These are phyloP conservation scores for Pistacia atlantica DNA, from an alignment of 345 rosid species.

Conservation along the genomic window DNA sequence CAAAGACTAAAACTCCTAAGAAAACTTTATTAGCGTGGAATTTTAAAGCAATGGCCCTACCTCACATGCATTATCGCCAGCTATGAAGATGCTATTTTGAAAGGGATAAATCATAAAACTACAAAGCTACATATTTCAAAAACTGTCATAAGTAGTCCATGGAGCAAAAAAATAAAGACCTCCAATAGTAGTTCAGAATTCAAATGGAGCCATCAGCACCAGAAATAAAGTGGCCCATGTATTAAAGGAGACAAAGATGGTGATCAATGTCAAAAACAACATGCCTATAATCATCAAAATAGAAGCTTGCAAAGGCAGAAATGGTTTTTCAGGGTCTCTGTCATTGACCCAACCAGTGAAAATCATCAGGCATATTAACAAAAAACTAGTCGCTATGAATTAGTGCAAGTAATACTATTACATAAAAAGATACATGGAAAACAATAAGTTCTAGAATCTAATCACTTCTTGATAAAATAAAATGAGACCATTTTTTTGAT, in stretches of 20 bases:
- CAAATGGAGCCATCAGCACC: background rate
- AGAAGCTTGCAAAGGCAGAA: slow-evolving; percentile 15
- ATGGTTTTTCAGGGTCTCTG: background rate
- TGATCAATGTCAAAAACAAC: slow-evolving; percentile 18
- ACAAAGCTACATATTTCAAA: background rate
- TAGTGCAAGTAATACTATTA: background rate
- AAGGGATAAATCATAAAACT: background rate
- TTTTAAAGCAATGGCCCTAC: slow-evolving; percentile 18
- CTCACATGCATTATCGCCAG: slow-evolving; percentile 8
- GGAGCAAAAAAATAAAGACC: background rate
- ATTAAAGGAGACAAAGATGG: slow-evolving; percentile 18
- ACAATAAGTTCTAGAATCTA: slow-evolving; percentile 1
- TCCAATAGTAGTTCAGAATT: background rate
- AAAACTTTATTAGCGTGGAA: slow-evolving; percentile 1
- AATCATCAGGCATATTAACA: slow-evolving; percentile 5
- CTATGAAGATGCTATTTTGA: slow-evolving; percentile 17
- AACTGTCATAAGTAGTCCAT: slow-evolving; percentile 1
- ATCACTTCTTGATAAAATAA: background rate
- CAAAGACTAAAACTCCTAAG: background rate
- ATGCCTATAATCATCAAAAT: slow-evolving; percentile 12
- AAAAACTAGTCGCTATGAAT: background rate
- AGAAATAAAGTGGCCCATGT: background rate
- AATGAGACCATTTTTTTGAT: background rate
- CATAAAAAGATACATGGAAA: background rate
- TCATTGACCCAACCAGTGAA: background rate